Conservation (phyloP, 2,329 filamentous ascomycete species). For the Phaeosphaeria sp. region DNA sequence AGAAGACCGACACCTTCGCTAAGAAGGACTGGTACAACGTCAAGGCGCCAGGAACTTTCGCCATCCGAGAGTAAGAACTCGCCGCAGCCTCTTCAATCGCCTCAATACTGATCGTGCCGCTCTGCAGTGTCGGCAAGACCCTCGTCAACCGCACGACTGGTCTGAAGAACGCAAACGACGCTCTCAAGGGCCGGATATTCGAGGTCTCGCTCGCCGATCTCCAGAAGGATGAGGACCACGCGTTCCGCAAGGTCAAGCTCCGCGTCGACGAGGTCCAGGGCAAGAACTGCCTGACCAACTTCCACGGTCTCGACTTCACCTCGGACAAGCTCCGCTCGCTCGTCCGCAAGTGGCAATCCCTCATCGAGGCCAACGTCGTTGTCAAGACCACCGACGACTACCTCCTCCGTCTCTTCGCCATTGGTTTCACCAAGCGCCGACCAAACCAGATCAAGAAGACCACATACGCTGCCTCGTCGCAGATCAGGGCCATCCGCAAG, state of each 20-base stretch:
- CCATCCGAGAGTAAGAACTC: slow-evolving; percentile 86
- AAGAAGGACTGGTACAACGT: slow-evolving; percentile 99
- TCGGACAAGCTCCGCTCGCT: slow-evolving; percentile 99
- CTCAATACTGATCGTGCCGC: slow-evolving; percentile 33
- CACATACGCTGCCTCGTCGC: slow-evolving; percentile 94
- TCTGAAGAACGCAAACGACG: slow-evolving; percentile 99
- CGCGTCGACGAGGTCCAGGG: slow-evolving; percentile 98
- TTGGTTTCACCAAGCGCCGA: slow-evolving; percentile 98
- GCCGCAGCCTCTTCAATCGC: slow-evolving; percentile 25
- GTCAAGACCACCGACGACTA: slow-evolving; percentile 99
- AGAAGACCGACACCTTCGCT: slow-evolving; percentile 98
- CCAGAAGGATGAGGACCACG: slow-evolving; percentile 99
- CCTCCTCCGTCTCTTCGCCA: slow-evolving; percentile 97
- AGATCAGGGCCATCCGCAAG: slow-evolving; percentile 97
- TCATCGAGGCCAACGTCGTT: slow-evolving; percentile 99
- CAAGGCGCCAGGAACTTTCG: slow-evolving; percentile 97
- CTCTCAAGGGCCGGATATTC: slow-evolving; percentile 97
- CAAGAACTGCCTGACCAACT: slow-evolving; percentile 99
- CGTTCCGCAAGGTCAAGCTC: slow-evolving; percentile 99
- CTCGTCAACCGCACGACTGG: slow-evolving; percentile 99
- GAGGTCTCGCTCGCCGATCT: slow-evolving; percentile 99
- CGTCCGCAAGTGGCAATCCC: slow-evolving; percentile 98
- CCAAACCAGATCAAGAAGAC: slow-evolving; percentile 99
- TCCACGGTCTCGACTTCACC: slow-evolving; percentile 99
- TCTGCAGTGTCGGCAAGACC: slow-evolving; percentile 93